Base-by-base conservation (phyloP, 768 basidiomycete species). In the Sarcodon aspratus region DNA sequence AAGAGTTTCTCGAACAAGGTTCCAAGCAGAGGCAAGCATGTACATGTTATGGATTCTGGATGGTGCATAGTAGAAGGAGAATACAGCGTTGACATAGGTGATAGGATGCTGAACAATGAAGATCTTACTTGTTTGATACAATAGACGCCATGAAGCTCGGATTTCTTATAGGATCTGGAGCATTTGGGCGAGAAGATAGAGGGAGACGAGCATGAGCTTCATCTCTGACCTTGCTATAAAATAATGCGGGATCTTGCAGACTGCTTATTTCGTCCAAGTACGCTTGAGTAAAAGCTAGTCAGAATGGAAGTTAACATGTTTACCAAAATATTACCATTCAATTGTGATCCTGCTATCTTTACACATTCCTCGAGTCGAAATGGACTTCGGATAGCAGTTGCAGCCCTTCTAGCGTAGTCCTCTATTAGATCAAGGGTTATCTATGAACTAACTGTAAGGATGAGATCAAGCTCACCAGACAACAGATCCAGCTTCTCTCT, bases 1-100 rank as follows among this genome's bases (percentile, higher is more conserved):
- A 48, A 91, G 66, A 33, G 69, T 68, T 50, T 80, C 71, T 3
- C 71, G 62, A n/a, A 85, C 78, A 44, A 90, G 66, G 54, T 74
- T 85, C 89, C 89, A 92, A 1, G 78, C 82, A 12, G 85, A 79
- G n/a, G 87, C 83, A 33, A 90, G 70, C 75, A 85, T 77, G 62
- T 87, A 89, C 7, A 78, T 63, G 59, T 91, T 92, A 63, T 92
- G 88, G 48, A 91, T 72, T 62, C 88, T 91, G 55, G 37, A 21
- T 53, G 36, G 48, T 48, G 49, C 36, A 55, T 13, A 36, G 15
- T 48, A 45, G 33, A 18, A 47, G 49, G 7, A 27, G 32, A 54
- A 34, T 34, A 33, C n/a, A n/a, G n/a, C n/a, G n/a, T n/a, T n/a
- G n/a, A n/a, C n/a, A n/a, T 13, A 51, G 11, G 34, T 46, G 43